A percentile compares a stretch with the other conserved stretches of the same genome.
Evolutionary conservation across 495 filamentous ascomycete genomes (phyloP).

Genomic region (Tuber magnatum): DNA sequence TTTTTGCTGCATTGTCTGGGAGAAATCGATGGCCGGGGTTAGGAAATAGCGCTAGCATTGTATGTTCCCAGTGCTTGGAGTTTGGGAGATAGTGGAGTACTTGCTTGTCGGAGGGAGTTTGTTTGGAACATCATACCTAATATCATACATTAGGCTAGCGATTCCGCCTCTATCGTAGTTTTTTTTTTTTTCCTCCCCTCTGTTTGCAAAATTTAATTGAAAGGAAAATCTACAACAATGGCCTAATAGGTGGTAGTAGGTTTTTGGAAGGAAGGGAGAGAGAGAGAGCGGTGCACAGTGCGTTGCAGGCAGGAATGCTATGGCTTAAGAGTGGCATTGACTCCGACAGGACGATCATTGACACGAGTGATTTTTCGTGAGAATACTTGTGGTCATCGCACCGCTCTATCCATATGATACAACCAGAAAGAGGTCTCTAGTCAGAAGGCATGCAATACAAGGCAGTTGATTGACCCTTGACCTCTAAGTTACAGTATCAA

Average conservation of each 20-base stretch:
- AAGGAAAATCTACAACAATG: neutral
- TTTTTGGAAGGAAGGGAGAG: neutral
- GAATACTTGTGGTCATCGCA: neutral
- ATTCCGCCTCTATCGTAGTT: too few species aligned
- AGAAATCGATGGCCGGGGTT: neutral
- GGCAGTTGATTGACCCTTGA: neutral
- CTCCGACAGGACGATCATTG: neutral
- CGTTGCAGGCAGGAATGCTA: neutral
- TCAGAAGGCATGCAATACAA: neutral
- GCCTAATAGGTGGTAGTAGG: neutral
- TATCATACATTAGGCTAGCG: neutral
- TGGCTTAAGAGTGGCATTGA: neutral
- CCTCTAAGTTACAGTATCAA: neutral
- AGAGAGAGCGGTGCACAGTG: neutral
- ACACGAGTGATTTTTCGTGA: neutral
- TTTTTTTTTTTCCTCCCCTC: neutral
- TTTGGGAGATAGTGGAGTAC: neutral
- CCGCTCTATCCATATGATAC: neutral
- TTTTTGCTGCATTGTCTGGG: neutral
- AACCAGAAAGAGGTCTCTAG: neutral
- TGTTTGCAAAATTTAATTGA: neutral
- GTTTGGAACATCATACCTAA: neutral
- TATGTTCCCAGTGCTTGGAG: neutral
- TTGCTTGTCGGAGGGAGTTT: neutral
- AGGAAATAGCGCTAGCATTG: neutral